Evolutionary conservation across 768 basidiomycete genomes (phyloP).

Genomic region (Hysterangium stoloniferum): DNA sequence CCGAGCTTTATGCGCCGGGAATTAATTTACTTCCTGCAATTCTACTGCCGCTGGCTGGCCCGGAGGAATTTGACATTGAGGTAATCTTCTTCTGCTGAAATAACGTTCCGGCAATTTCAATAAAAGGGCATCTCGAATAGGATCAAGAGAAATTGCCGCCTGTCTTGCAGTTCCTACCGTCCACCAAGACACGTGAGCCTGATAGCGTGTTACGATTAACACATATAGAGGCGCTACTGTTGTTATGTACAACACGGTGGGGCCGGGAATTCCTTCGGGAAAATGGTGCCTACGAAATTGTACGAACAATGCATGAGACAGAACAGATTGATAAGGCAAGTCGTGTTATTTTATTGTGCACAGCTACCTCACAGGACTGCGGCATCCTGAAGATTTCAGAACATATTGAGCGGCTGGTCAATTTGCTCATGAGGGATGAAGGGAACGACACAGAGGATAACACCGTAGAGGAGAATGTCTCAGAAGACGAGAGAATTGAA

Average conservation of each 20-base stretch:
- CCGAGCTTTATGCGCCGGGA: constrained; percentile 54
- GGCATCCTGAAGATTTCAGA: constrained; percentile 57
- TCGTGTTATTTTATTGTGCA: constrained; percentile 2
- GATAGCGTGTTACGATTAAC: constrained; percentile 72
- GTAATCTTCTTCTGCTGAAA: constrained; percentile 36
- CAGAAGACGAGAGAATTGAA: constrained; percentile 59
- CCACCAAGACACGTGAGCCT: constrained; percentile 74
- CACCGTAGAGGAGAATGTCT: constrained; percentile 22
- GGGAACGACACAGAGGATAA: constrained; percentile 39
- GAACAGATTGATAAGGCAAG: constrained; percentile 74
- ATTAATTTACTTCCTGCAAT: constrained; percentile 81
- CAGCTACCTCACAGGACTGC: neutral
- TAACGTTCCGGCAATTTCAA: no score
- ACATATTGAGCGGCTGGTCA: constrained; percentile 83
- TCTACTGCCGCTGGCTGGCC: constrained; percentile 85
- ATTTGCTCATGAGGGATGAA: constrained; percentile 75
- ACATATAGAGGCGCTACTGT: constrained; percentile 81
- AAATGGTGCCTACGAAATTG: constrained; percentile 81
- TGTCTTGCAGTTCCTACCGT: constrained; percentile 80
- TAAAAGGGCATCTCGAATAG: constrained; percentile 36
- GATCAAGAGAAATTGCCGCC: constrained; percentile 83
- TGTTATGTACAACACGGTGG: constrained; percentile 85
- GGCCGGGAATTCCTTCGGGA: constrained; percentile 75
- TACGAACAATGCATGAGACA: constrained; percentile 66
- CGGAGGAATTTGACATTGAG: constrained; percentile 92